Conservation (phyloP, 441 rosid species). For the Mallotus repandus region DNA sequence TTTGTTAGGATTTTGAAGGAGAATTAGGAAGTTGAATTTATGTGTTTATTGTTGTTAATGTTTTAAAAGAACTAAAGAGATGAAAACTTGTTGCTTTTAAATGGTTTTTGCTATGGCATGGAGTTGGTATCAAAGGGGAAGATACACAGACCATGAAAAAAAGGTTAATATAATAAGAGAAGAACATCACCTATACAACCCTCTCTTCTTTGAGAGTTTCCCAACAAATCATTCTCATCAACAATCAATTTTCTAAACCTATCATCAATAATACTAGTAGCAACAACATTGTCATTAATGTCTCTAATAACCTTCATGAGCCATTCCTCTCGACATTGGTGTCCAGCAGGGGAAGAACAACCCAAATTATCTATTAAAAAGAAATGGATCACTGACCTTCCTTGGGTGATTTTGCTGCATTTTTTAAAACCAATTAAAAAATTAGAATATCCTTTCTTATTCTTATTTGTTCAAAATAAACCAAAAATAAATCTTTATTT, state of each 20-base stretch:
- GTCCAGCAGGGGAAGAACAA: conserved; percentile 57
- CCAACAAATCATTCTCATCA: conserved; percentile 65
- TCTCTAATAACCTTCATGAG: conserved; percentile 69
- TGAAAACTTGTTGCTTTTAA: conserved; percentile 43
- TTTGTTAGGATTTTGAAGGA: conserved; percentile 31
- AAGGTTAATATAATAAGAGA: too few species aligned
- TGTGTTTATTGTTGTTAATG: conserved; percentile 21
- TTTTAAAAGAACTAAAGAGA: conserved; percentile 39
- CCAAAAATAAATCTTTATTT: too few species aligned
- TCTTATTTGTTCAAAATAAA: too few species aligned
- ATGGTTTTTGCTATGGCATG: too few species aligned
- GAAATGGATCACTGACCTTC: too few species aligned
- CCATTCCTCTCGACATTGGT: conserved; percentile 62
- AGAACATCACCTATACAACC: too few species aligned
- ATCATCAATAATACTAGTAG: conserved; percentile 61
- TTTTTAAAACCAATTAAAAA: too few species aligned
- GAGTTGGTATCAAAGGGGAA: too few species aligned
- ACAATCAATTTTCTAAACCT: conserved; percentile 69
- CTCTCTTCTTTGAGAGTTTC: conserved; percentile 54
- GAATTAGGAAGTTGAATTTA: conserved; percentile 29
- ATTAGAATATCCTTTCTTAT: too few species aligned
- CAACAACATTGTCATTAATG: conserved; percentile 60
- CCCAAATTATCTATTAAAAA: too few species aligned
- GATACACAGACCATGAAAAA: too few species aligned
- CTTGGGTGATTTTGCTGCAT: too few species aligned